phyloP scores from a whole-genome alignment of 1,284 basidiomycete species.

The Athelia sp. region DNA sequence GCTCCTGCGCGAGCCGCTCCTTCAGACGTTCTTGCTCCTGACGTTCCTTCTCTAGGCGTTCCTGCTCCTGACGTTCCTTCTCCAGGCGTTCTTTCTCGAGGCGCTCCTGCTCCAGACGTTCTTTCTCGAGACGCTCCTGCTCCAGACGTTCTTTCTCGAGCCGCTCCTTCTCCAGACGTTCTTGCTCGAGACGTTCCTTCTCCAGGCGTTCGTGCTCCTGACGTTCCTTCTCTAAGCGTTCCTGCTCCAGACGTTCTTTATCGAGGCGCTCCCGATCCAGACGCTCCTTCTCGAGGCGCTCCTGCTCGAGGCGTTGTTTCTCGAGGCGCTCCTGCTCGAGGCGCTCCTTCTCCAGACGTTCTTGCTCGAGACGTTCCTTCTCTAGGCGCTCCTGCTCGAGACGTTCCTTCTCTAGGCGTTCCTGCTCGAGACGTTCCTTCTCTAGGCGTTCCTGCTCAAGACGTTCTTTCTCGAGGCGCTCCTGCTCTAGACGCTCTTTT shows the following conservation, averaged over 20 bases:
- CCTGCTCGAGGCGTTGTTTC: slow-evolving; percentile 24
- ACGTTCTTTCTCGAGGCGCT: slow-evolving; percentile 23
- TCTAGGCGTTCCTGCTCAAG: slow-evolving; percentile 22
- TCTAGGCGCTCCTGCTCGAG: slow-evolving; percentile 19
- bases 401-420: slow-evolving; percentile 14
- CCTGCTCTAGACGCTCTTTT: slow-evolving; percentile 20
- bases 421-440: slow-evolving; percentile 28
- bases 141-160: slow-evolving; percentile 14
- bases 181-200: slow-evolving; percentile 17
- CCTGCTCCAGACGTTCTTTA: slow-evolving; percentile 22
- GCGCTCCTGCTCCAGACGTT: slow-evolving; percentile 20
- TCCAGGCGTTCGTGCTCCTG: slow-evolving; percentile 9
- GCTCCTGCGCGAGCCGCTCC: slow-evolving; percentile 12
- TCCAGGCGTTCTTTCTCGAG: slow-evolving; percentile 25
- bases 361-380: slow-evolving; percentile 28
- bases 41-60: slow-evolving; percentile 23
- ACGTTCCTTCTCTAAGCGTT: too few species aligned
- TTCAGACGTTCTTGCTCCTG: too few species aligned
- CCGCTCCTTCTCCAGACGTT: slow-evolving; percentile 15
- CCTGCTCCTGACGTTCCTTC: slow-evolving; percentile 26
- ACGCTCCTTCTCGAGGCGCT: slow-evolving; percentile 16
- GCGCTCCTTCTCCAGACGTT: slow-evolving; percentile 26
- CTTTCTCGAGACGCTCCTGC: slow-evolving; percentile 9
- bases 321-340: slow-evolving; percentile 21
- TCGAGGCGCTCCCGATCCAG: slow-evolving; percentile 19